Evolutionary conservation across 2,329 filamentous ascomycete species (phyloP).

Genomic region (Stachybotrys elegans): DNA sequence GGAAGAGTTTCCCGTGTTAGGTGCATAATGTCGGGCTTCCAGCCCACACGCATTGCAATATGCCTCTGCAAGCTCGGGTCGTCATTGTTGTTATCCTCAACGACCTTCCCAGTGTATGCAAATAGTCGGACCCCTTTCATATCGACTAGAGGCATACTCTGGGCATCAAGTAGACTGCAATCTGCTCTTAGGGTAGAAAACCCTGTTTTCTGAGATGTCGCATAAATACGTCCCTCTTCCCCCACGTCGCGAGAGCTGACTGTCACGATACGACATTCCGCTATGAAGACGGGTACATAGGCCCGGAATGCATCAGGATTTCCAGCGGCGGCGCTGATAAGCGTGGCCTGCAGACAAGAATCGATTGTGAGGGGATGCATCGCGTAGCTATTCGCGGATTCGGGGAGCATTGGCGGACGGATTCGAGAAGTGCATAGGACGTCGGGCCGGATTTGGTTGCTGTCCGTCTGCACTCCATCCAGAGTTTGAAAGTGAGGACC

Average conservation of each 20-base stretch:
- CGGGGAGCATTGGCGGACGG: not conserved
- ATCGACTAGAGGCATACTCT: not conserved
- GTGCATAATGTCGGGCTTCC: constrained; percentile 1
- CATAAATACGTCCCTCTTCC: not conserved
- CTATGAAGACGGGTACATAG: constrained; percentile 8
- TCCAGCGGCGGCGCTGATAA: constrained; percentile 6
- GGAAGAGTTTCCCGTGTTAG: not conserved
- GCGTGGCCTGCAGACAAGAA: constrained; percentile 7
- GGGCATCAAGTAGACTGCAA: not conserved
- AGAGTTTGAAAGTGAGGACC: constrained; percentile 1
- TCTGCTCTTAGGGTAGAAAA: not conserved
- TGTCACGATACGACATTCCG: not conserved
- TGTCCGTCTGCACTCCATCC: constrained; percentile 3
- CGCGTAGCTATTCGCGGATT: constrained; percentile 3
- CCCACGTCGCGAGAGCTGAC: not conserved
- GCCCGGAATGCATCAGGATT: constrained; percentile 3
- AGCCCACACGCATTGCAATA: not conserved
- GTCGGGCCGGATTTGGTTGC: not conserved
- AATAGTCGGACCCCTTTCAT: not conserved
- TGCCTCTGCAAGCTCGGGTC: not conserved
- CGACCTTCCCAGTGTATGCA: not conserved
- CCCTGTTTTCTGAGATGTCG: not conserved
- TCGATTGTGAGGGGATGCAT: constrained; percentile 9
- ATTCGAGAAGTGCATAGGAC: not conserved
- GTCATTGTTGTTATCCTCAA: not conserved